Percentiles rank a stretch among this genome's conserved stretches.
Evolutionary conservation across 768 basidiomycete species (phyloP).

Genomic region (Ramaria sp.): DNA sequence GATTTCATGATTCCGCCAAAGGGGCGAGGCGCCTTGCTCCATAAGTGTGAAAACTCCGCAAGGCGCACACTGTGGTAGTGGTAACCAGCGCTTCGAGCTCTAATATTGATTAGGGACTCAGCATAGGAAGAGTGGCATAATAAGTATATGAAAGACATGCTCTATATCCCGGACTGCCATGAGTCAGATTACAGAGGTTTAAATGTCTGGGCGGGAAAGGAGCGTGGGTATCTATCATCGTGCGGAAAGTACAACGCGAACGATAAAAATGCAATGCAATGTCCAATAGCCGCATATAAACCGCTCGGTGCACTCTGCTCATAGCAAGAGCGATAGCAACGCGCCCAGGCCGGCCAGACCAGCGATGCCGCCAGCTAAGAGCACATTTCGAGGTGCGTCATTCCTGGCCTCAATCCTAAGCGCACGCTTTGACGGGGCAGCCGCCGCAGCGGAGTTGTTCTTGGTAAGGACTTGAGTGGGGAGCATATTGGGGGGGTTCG

Average conservation of each 20-base stretch:
- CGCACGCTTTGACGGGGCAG: not conserved
- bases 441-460: slow-evolving; percentile 20
- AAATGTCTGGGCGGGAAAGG: not conserved
- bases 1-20: too few relatives aligned
- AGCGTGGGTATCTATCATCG: not conserved
- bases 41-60: too few relatives aligned
- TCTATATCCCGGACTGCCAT: too few relatives aligned
- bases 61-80: too few relatives aligned
- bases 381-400: not conserved
- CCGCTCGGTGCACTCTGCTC: not conserved
- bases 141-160: too few relatives aligned
- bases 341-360: not conserved
- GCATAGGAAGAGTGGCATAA: too few relatives aligned
- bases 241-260: not conserved
- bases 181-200: not conserved
- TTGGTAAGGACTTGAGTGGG: slow-evolving; percentile 63
- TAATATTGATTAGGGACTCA: too few relatives aligned
- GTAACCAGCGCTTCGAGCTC: too few relatives aligned
- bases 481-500: slow-evolving; percentile 77
- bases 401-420: not conserved
- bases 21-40: too few relatives aligned
- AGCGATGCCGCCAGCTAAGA: not conserved
- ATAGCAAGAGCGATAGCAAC: not conserved
- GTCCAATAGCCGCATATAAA: not conserved
- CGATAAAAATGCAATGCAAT: not conserved